phyloP scores from a whole-genome alignment of 1,284 basidiomycete species.

The Puccinia polysora region DNA sequence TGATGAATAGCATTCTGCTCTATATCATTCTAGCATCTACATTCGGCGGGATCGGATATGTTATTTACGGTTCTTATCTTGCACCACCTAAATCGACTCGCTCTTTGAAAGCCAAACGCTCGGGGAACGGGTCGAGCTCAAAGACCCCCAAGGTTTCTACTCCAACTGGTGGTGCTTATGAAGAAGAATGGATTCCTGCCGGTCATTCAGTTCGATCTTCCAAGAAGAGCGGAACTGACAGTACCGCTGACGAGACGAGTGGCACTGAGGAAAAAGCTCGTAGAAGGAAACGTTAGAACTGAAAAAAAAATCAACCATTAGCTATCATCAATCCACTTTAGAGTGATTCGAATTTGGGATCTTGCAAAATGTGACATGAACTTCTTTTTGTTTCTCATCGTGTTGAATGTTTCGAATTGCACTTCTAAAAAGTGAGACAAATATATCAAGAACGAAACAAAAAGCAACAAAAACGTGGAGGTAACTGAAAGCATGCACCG shows the following conservation, averaged over 20 bases:
- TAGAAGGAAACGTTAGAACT: constrained; percentile 40
- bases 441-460: no score
- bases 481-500: no score
- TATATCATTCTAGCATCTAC: constrained; percentile 29
- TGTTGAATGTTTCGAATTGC: no score
- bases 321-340: neutral
- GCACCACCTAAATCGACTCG: neutral
- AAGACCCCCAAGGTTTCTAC: constrained; percentile 15
- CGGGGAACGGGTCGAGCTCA: neutral
- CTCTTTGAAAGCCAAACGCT: constrained; percentile 11
- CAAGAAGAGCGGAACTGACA: constrained; percentile 22
- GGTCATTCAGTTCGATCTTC: constrained; percentile 32
- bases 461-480: no score
- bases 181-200: constrained; percentile 40
- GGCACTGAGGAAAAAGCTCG: constrained; percentile 38
- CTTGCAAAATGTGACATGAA: neutral
- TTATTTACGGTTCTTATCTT: constrained; percentile 29
- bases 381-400: no score
- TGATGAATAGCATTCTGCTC: constrained; percentile 14
- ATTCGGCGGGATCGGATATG: constrained; percentile 26
- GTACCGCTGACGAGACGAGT: neutral
- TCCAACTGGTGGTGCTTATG: constrained; percentile 38
- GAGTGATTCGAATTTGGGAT: neutral
- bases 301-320: neutral
- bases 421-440: no score